These are phyloP conservation scores for Tricholomella constricta DNA, from an alignment of 768 basidiomycete genomes.

Conservation along the genomic window DNA sequence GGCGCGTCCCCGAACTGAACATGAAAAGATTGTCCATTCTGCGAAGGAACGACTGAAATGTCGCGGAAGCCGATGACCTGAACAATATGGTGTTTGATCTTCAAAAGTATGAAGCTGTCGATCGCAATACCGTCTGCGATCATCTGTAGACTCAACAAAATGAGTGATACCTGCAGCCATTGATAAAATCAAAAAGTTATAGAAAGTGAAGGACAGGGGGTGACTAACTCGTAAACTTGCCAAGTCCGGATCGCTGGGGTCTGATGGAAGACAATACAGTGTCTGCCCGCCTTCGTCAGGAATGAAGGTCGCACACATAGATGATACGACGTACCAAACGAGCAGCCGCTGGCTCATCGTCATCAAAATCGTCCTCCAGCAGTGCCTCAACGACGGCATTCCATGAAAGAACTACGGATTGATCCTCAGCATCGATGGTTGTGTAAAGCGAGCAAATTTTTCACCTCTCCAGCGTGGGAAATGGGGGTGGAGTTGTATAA, in stretches of 20 bases:
- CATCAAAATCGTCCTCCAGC: conserved; percentile 54
- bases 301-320: background rate
- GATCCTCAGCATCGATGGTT: background rate
- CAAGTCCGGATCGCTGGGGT: conserved; percentile 48
- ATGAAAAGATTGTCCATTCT: conserved; percentile 50
- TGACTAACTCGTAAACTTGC: conserved; percentile 45
- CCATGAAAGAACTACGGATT: conserved; percentile 62
- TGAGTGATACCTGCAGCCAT: conserved; percentile 47
- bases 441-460: conserved; percentile 2
- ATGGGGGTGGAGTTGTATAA: conserved; percentile 67
- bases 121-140: conserved; percentile 62
- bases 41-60: conserved; percentile 45
- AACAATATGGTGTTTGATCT: conserved; percentile 59
- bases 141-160: conserved; percentile 65
- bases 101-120: conserved; percentile 53
- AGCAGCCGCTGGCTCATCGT: conserved; percentile 36
- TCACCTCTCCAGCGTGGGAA: conserved; percentile 70
- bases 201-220: background rate
- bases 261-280: conserved; percentile 43
- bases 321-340: conserved; percentile 38
- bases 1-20: conserved; percentile 54
- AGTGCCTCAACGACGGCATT: conserved; percentile 58
- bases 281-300: conserved; percentile 32
- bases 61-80: conserved; percentile 56
- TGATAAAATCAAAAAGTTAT: background rate